Evolutionary conservation across 805 yeast species (phyloP), one percentile per base, ranked within the genome.

Genomic region (Metschnikowia kunwiensis): DNA sequence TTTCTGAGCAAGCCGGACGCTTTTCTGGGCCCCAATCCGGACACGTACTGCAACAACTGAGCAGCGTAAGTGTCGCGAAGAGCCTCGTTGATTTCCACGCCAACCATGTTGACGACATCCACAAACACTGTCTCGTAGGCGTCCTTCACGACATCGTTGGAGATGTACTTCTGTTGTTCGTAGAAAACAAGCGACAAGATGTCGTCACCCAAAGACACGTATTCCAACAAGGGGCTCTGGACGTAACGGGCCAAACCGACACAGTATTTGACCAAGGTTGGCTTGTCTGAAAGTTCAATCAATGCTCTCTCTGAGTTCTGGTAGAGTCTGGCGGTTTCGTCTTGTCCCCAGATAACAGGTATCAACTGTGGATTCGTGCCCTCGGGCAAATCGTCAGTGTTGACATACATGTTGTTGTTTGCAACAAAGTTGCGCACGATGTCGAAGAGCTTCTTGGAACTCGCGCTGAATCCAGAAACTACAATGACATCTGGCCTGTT

Each of bases 11-110:
- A 71, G 30, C 95, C 95, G 18, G 84, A 74, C 0, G 97, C 91
- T 60, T 93, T 93, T 66, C 98, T 81, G 33, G 95, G 95, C 27
- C 99, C 99, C 42, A 93, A 71, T 16, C 99, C 99, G 7, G 94
- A 78, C 33, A 93, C 77, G 55, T 75, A 93, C 20, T 80, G 93
- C 43, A 93, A 67, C 34, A 78, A 61, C 22, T 77, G 75, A 3
- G 95, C 86, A 42, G 78, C 62, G 52, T 86, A 85, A 1, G 78
- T 68, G 38, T 84, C 85, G 41, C 87, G 70, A 5, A 87, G 81
- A 6, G 96, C 95, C 44, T 82, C 89, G 52, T 93, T 91, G 52
- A 93, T 81, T 49, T 91, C 96, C 18, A 91, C 85, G 54, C 99
- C 98, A 35, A 86, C 95, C 68, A 86, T 68, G 58, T 91, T 88